Evolutionary conservation across 73 alveolate genomes (phyloP), one percentile per base, ranked within the genome.

Genomic region (Effrenium voratum): DNA sequence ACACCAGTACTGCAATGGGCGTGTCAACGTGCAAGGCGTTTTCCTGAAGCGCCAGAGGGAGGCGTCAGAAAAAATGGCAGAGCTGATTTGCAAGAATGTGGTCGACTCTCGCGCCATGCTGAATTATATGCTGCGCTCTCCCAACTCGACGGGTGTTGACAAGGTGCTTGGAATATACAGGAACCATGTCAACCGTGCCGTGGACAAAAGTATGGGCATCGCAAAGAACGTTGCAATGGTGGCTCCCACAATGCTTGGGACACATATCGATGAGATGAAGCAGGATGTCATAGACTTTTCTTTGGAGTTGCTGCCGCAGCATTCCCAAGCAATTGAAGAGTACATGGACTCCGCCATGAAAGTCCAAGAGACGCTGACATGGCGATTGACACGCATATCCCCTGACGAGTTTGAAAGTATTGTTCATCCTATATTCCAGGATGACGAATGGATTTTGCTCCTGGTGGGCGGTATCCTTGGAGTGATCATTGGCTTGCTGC

Each of bases 321-420:
- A 87, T 44, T 63, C 85, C n/a, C 38, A 50, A 38, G 95, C 95
- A 32, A 87, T 87, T 19, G 95, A 87, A 77, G 95, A 87, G 41
- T 87, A 87, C 95, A 87, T 87, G 95, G 95, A 87, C 95, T 60
- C 47, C 2, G 80, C 95, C 43, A 87, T 87, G 95, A 87, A 87
- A 1, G 95, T 87, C 38, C 95, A 87, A n/a, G 95, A 87, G 95
- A 87, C 95, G 16, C 36, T 87, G 38, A 87, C 95, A 6, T 87
- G 95, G 95, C 95, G 95, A 10, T 43, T 87, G 79, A 57, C 75
- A 36, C 83, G 95, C 41, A 87, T 87, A 19, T 52, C 95, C 22
- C 95, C 95, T 2, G 85, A 83, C 26, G 95, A 87, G 70, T 87
- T 87, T n/a, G 95, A 79, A 66, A 87, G 95, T 70, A 87, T 87